Percentiles rank a stretch among this genome's conserved stretches.
These are phyloP conservation scores for Eragrostis tef DNA, from an alignment of 202 grass and related monocot species.

Conservation along the genomic window DNA sequence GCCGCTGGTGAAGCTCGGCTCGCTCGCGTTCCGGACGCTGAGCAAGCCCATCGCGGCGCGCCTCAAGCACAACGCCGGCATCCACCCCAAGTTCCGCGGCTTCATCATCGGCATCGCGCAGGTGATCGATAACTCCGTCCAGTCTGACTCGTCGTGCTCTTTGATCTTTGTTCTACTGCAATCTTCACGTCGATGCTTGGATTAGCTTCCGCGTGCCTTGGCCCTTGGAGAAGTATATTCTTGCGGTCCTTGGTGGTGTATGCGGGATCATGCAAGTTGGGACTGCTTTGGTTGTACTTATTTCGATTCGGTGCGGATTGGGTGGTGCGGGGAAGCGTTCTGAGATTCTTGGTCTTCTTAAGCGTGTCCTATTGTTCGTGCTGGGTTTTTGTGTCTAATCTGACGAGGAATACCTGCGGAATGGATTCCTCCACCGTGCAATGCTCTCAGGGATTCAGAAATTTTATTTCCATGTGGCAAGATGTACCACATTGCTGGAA, in stretches of 20 bases:
- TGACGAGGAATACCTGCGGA: not conserved
- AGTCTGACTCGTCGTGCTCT: not conserved
- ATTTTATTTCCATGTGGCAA: not conserved
- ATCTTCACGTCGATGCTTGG: slow-evolving; percentile 30
- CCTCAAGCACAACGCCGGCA: slow-evolving; percentile 77
- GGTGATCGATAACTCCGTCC: slow-evolving; percentile 46
- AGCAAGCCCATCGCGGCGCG: slow-evolving; percentile 83
- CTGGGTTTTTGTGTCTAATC: not conserved
- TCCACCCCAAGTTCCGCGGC: slow-evolving; percentile 81
- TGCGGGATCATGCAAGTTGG: slow-evolving; percentile 6
- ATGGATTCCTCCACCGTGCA: not conserved
- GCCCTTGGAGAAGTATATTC: not conserved
- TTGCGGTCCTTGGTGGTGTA: slow-evolving; percentile 3
- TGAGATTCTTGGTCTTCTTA: not conserved
- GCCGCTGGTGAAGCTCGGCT: slow-evolving; percentile 76
- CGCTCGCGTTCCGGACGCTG: slow-evolving; percentile 75
- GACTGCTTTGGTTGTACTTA: not conserved
- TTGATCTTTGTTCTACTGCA: slow-evolving; percentile 26
- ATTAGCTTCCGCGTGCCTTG: not conserved
- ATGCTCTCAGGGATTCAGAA: not conserved
- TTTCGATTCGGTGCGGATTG: not conserved
- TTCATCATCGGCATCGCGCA: slow-evolving; percentile 82
- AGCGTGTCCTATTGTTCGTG: not conserved
- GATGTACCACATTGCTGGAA: slow-evolving; percentile 19
- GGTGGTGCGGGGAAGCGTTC: not conserved